Conservation (phyloP, 805 yeast genomes). For the Barnettozyma pratensis region DNA sequence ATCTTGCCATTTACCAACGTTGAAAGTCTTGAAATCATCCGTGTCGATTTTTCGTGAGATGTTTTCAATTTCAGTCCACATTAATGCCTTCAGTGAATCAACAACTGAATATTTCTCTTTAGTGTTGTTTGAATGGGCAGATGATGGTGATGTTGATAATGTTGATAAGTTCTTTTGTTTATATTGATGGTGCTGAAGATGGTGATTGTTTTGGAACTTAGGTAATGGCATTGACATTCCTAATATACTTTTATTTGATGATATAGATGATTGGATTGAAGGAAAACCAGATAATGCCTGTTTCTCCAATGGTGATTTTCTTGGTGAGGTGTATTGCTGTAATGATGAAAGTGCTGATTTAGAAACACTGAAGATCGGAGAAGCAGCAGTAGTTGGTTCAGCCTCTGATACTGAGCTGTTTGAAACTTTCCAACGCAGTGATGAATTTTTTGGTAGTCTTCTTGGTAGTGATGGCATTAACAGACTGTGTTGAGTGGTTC, state of each 20-base stretch:
- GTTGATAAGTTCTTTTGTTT: constrained; percentile 1
- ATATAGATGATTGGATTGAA: constrained; percentile 1
- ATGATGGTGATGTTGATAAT: constrained; percentile 8
- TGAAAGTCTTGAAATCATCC: constrained; percentile 48
- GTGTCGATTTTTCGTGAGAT: constrained; percentile 67
- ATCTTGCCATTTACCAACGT: constrained; percentile 87
- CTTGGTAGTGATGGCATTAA: neutral
- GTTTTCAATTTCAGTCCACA: constrained; percentile 63
- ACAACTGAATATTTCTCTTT: constrained; percentile 14
- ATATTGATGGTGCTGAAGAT: neutral
- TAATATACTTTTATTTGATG: constrained; percentile 1
- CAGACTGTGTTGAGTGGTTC: neutral
- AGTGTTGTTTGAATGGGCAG: constrained; percentile 6
- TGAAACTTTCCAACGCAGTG: constrained; percentile 22
- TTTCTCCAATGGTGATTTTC: neutral
- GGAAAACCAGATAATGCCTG: neutral
- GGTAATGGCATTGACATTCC: constrained; percentile 3
- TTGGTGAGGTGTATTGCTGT: constrained; percentile 12
- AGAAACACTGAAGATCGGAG: constrained; percentile 19
- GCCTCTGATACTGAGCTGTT: constrained; percentile 20
- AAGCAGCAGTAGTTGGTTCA: constrained; percentile 13
- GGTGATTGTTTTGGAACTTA: constrained; percentile 1
- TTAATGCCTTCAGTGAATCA: constrained; percentile 22
- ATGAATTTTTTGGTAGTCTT: constrained; percentile 7
- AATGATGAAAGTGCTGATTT: constrained; percentile 17